Percentiles rank a stretch among this genome's conserved stretches.
Conservation (phyloP, 257 asterid species). For the Petunia secreta region DNA sequence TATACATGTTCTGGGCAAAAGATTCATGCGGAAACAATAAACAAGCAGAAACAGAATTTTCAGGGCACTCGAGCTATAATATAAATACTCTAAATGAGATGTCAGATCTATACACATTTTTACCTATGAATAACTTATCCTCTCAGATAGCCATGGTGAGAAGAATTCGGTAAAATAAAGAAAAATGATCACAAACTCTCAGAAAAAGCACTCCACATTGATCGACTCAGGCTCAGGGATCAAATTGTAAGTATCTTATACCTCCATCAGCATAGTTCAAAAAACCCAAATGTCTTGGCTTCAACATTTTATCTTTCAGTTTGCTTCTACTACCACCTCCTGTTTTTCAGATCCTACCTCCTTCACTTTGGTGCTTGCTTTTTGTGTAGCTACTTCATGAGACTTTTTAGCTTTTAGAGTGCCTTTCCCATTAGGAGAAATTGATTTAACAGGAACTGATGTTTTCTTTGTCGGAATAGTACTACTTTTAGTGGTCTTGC, state of each 20-base stretch:
- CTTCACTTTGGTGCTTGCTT: conserved; percentile 43
- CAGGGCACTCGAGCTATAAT: neutral
- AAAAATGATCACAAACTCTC: neutral
- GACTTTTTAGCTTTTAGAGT: conserved; percentile 50
- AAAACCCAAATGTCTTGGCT: neutral
- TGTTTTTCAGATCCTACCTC: conserved; percentile 6
- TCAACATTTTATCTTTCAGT: neutral
- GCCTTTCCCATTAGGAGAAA: conserved; percentile 61
- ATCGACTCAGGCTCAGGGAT: neutral
- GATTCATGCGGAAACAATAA: neutral
- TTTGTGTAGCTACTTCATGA: conserved; percentile 44
- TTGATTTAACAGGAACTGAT: conserved; percentile 43
- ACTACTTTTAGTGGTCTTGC: conserved; percentile 42
- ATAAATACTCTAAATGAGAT: neutral
- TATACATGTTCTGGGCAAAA: neutral
- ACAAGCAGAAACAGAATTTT: neutral
- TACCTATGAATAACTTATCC: conserved; percentile 1
- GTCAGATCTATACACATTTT: conserved; percentile 12
- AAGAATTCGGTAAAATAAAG: neutral
- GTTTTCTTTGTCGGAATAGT: conserved; percentile 51
- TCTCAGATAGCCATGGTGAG: neutral
- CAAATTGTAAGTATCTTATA: neutral
- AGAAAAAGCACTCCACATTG: conserved; percentile 1
- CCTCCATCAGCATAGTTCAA: neutral
- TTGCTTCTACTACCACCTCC: neutral